These are phyloP conservation scores for Coemansia aciculifera DNA, from an alignment of 192 early-diverging fungal species.

Conservation along the genomic window DNA sequence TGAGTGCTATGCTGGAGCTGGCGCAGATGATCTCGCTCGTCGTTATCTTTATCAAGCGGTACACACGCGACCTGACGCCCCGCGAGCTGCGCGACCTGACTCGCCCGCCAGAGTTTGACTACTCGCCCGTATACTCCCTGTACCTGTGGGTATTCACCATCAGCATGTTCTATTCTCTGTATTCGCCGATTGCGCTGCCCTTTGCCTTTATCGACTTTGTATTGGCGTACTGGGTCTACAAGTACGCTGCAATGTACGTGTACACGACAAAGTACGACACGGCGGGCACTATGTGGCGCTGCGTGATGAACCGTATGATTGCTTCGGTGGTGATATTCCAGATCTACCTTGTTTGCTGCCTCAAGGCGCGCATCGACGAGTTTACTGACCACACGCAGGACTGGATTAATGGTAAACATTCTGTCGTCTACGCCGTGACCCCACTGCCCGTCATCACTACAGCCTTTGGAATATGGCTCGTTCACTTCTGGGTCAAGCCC, in stretches of 20 bases:
- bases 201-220: slow-evolving; percentile 66
- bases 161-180: slow-evolving; percentile 69
- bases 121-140: slow-evolving; percentile 65
- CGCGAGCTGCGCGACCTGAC: slow-evolving; percentile 68
- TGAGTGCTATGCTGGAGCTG: slow-evolving; percentile 69
- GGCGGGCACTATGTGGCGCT: slow-evolving; percentile 71
- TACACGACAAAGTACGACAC: slow-evolving; percentile 72
- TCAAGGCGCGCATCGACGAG: slow-evolving; percentile 56
- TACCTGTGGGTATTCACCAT: slow-evolving; percentile 73
- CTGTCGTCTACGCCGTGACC: slow-evolving; percentile 56
- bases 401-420: slow-evolving; percentile 30
- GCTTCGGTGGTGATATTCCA: slow-evolving; percentile 68
- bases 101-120: slow-evolving; percentile 71
- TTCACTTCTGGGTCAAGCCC: slow-evolving; percentile 48
- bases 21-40: slow-evolving; percentile 64
- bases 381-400: slow-evolving; percentile 42
- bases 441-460: slow-evolving; percentile 66
- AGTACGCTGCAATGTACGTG: slow-evolving; percentile 76
- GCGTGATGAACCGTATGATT: slow-evolving; percentile 68
- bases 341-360: slow-evolving; percentile 62
- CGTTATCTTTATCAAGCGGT: slow-evolving; percentile 59
- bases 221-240: slow-evolving; percentile 68
- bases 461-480: slow-evolving; percentile 56
- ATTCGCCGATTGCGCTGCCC: slow-evolving; percentile 67
- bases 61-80: slow-evolving; percentile 64